phyloP scores from a whole-genome alignment of 106 monocot genomes.

The Iris macrosiphon region DNA sequence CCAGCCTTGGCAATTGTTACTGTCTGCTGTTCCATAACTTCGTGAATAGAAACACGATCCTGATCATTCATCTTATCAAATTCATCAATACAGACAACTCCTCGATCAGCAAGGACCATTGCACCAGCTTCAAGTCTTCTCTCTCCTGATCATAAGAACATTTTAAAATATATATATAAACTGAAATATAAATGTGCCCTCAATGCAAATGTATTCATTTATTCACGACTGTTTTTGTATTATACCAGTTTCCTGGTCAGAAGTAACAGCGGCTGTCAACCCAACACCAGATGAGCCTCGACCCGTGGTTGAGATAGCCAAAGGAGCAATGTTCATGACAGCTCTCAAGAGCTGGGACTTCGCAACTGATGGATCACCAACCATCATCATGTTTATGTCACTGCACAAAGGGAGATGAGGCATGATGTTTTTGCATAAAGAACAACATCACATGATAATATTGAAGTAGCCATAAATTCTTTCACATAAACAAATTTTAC shows the following conservation, averaged over 20 bases:
- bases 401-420: no score
- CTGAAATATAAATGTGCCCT: not conserved
- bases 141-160: conserved; percentile 51
- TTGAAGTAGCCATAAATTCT: no score
- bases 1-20: conserved; percentile 99
- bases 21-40: conserved; percentile 99
- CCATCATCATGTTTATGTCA: conserved; percentile 99
- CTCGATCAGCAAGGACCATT: conserved; percentile 99
- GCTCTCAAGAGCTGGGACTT: conserved; percentile 95
- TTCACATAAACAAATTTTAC: no score
- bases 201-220: not conserved
- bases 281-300: conserved; percentile 99
- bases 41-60: conserved; percentile 96
- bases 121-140: conserved; percentile 99
- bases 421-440: no score
- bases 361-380: conserved; percentile 99
- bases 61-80: conserved; percentile 99
- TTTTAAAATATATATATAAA: not conserved
- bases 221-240: no score
- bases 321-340: conserved; percentile 94
- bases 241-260: conserved; percentile 97
- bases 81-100: conserved; percentile 99
- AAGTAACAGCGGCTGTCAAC: conserved; percentile 95
- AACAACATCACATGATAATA: no score
- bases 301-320: conserved; percentile 97